Base-by-base conservation (phyloP, 2,329 filamentous ascomycete species). In the Phoma herbarum region DNA sequence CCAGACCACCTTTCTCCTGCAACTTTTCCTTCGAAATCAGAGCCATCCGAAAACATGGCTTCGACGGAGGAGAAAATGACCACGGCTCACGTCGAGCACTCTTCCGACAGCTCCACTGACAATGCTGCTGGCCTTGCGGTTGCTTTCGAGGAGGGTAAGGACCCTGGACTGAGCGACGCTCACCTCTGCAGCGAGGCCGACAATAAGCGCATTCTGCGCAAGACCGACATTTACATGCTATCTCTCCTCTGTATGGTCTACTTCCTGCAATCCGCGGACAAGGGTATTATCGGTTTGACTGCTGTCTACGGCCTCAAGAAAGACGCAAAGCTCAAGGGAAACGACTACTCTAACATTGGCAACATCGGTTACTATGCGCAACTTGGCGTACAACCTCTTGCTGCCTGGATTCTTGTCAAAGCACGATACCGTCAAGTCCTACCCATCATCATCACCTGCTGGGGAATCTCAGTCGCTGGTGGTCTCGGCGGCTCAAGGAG, bases 321-420 rank as follows among this genome's bases (percentile, higher is more conserved):
- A 12, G 66, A 69, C 11, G 65, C 67, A 10, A 52, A 79, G 9
- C 76, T 84, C 6, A 61, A 68, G 2, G 81, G 80, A 29, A 75
- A 79, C 46, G 69, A 83, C 60, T 83, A 83, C 62, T 76, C 77
- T 31, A 82, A 79, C 77, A 74, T 82, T 4, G 80, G 80, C 1
- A 79, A 77, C 33, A 77, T 82, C 25, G 81, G 83, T 51, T 82
- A 82, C 65, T 77, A 82, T 35, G 79, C 79, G n/a, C 84, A 84
- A 67, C 77, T 86, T 2, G 70, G 78, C 10, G 83, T 81, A 70
- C 79, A 82, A 18, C 84, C 83, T 62, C 81, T 83, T 0, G 82
- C 82, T 0, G 82, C 82, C 0, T 64, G 83, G 4, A 71, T 85
- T 11, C 74, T 85, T 18, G 78, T 83, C 62, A 82, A 82, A 0